These are phyloP conservation scores for Arthrobotrys musiformis DNA, from an alignment of 2,329 filamentous ascomycete species.

Conservation along the genomic window DNA sequence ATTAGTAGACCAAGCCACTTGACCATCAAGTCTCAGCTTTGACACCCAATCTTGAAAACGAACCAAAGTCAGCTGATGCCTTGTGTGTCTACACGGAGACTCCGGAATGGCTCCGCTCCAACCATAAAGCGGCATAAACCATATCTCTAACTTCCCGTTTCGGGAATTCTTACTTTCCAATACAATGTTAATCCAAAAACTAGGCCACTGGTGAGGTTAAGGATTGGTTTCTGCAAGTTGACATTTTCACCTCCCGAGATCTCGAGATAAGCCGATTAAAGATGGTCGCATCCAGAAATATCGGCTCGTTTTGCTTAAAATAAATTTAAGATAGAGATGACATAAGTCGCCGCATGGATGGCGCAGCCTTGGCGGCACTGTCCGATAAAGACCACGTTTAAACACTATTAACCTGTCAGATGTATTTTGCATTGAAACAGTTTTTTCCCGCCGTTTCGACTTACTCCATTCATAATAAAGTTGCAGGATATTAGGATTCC, in stretches of 20 bases:
- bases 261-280: background rate
- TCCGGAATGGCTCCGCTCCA: background rate
- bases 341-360: background rate
- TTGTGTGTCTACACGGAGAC: background rate
- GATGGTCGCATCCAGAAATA: background rate
- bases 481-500: conserved; percentile 15
- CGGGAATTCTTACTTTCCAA: background rate
- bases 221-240: background rate
- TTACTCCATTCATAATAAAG: conserved; percentile 12
- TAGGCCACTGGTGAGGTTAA: background rate
- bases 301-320: background rate
- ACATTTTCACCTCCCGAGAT: conserved; percentile 5
- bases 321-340: background rate
- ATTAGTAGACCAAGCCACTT: background rate
- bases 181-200: background rate
- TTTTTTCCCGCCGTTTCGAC: background rate
- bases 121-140: no score
- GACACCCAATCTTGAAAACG: no score
- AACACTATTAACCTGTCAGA: background rate
- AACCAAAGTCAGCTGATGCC: background rate
- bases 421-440: conserved; percentile 31
- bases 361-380: background rate
- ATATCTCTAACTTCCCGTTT: background rate
- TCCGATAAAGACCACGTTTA: conserved; percentile 4
- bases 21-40: background rate